Base-by-base conservation (phyloP, 2,329 filamentous ascomycete genomes). In the Leptographium procerum region DNA sequence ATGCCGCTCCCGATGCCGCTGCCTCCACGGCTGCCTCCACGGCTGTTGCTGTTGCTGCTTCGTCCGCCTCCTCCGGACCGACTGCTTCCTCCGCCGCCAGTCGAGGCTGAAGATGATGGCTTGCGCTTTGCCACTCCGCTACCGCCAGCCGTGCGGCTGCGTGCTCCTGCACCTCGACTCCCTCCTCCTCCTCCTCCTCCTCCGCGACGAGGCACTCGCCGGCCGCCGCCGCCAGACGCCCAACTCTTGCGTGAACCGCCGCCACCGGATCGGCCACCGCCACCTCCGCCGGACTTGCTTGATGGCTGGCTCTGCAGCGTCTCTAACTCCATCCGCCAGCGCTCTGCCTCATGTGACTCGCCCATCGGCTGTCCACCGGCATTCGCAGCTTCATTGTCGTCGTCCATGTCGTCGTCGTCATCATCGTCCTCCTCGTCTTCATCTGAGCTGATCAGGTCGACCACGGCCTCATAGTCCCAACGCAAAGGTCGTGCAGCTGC, bases 401-500 rank as follows among this genome's bases (percentile, higher is more conserved):
- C 34, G 5, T 16, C 31, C 22, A 45, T 11, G n/a, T 31, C 10
- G 5, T 13, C 22, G 33, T 43, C 24, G 10, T 73, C 71, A 19
- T 64, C 65, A 0, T 66, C 65, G 0, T 69, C 66, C 9, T 57
- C 29, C 48, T 52, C 66, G 0, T 61, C 59, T 0, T 64, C 62
- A 24, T 64, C 62, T 0, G 62, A 64, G 36, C 76, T 78, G 61
- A 83, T 76, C 28, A 85, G 71, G 62, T 85, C 78, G 31, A 85
- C 80, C 31, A 83, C 69, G 26, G 78, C 75, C 31, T 69, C 66
- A 52, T 69, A 69, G 54, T 58, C 58, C 28, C 60, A 28, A 28
- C 29, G 54, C 40, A 31, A 60, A 36, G 43, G 55, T 55, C 19
- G 26, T 5, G 34, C 43, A 33, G 60, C 54, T n/a, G 58, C 59